Evolutionary conservation across 768 basidiomycete genomes (phyloP).

Genomic region (Xerocomus potaroensis): DNA sequence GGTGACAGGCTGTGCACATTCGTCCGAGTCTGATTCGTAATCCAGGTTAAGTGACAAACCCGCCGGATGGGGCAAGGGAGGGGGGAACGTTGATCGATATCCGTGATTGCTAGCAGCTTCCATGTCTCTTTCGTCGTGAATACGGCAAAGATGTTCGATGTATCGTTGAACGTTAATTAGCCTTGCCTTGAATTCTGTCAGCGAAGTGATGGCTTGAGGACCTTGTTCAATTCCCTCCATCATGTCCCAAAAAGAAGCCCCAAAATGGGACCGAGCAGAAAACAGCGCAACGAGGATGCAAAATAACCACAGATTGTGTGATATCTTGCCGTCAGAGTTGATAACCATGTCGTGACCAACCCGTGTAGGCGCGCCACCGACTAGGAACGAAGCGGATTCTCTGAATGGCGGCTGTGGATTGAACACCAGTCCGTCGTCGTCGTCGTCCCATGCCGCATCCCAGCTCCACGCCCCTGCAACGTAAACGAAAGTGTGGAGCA

Average conservation of each 20-base stretch:
- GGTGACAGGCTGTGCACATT: conserved; percentile 9
- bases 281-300: conserved; percentile 31
- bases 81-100: conserved; percentile 20
- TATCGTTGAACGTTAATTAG: conserved; percentile 25
- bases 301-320: conserved; percentile 47
- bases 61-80: conserved; percentile 22
- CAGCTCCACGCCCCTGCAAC: conserved; percentile 20
- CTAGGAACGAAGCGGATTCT: conserved; percentile 11
- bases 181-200: conserved; percentile 21
- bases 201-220: conserved; percentile 10
- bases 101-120: conserved; percentile 20
- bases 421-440: conserved; percentile 23
- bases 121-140: conserved; percentile 16
- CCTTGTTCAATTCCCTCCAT: conserved; percentile 9
- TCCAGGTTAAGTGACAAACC: conserved; percentile 4
- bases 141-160: conserved; percentile 16
- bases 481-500: conserved; percentile 19
- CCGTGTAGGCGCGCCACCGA: conserved; percentile 9
- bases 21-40: conserved; percentile 19
- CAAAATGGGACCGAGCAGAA: conserved; percentile 9
- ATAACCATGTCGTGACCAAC: conserved; percentile 31
- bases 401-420: conserved; percentile 21
- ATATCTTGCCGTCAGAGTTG: conserved; percentile 50
- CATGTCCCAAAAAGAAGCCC: conserved; percentile 14
- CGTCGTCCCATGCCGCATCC: conserved; percentile 26